Evolutionary conservation across 2,329 filamentous ascomycete species (phyloP), one percentile per base, ranked within the genome.

Genomic region (Botrytis fragariae): DNA sequence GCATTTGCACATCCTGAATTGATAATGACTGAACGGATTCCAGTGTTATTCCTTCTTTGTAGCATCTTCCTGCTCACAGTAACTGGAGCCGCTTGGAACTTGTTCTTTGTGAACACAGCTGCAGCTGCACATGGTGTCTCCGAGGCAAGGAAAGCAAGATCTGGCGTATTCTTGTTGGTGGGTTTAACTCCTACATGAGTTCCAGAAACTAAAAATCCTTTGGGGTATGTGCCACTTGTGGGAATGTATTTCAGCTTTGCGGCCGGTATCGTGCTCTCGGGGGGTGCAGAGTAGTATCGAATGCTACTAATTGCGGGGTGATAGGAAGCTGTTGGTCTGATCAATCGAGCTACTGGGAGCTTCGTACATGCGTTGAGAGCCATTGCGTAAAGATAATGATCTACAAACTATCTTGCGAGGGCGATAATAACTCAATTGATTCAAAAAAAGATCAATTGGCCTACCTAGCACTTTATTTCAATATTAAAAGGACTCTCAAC

Each of bases 1-100:
- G 96, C 96, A 84, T 99, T 99, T 74, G 96, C 96, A 80, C 95
- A 98, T 73, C 96, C 96, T 20, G 95, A 97, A 83, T 99, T 99
- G 83, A 98, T 90, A 72, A 99, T 88, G 39, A 99, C 91, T 71
- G 92, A 92, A 74, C 91, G 88, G 72, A 98, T 87, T 1, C 92
- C 93, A 20, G 87, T 82, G 74, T 93, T 92, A 65, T 86, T 85
- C 77, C 89, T 89, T 76, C 86, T 86, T 81, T 90, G 86, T 51
- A 97, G 84, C 74, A 95, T 89, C 73, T 91, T 87, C 76, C 90
- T 87, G 82, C 92, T 95, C 75, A 97, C 92, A 44, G 93, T 94
- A 62, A 99, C 95, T 8, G 96, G 96, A 18, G 96, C 96, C 29
- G 96, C 96, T 83, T 98, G 95, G 84, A 99, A 99, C 83, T 95